phyloP scores from a whole-genome alignment of 2,329 filamentous ascomycete genomes.

The Alternaria burnsii region DNA sequence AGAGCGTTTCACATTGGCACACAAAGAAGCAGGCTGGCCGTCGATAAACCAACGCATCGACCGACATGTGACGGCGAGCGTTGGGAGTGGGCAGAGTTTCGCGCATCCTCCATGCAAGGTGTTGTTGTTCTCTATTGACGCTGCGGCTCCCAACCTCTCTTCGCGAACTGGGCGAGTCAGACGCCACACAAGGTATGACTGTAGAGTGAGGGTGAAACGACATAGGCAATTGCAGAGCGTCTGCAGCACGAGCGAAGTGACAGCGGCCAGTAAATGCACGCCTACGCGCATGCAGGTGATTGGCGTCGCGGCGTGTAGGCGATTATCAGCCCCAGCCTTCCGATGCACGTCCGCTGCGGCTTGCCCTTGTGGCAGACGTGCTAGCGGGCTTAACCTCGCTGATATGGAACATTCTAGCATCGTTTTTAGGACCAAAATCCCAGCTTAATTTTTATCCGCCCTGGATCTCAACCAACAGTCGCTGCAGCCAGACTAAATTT shows the following conservation, averaged over 20 bases:
- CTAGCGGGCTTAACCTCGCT: conserved; percentile 28
- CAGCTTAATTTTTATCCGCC: conserved; percentile 36
- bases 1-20: conserved; percentile 26
- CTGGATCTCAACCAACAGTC: conserved; percentile 40
- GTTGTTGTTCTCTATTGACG: conserved; percentile 34
- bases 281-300: conserved; percentile 12
- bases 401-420: conserved; percentile 48
- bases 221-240: not conserved
- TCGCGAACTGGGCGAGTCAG: conserved; percentile 27
- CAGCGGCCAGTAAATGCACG: not conserved
- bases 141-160: conserved; percentile 40
- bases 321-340: conserved; percentile 32
- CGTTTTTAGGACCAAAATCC: conserved; percentile 28
- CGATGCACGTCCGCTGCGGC: conserved; percentile 33
- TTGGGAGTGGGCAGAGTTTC: conserved; percentile 18
- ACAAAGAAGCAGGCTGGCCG: conserved; percentile 31
- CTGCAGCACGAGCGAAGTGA: not conserved
- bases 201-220: not conserved
- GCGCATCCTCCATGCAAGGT: conserved; percentile 20
- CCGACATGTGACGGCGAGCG: conserved; percentile 4
- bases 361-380: conserved; percentile 24
- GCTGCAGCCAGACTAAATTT: conserved; percentile 39
- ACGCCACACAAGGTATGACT: not conserved
- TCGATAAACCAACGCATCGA: conserved; percentile 24
- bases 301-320: conserved; percentile 12